Percentiles rank a stretch among this genome's conserved stretches.
These are phyloP conservation scores for Brassica hybrid DNA, from an alignment of 441 rosid species.

Conservation along the genomic window DNA sequence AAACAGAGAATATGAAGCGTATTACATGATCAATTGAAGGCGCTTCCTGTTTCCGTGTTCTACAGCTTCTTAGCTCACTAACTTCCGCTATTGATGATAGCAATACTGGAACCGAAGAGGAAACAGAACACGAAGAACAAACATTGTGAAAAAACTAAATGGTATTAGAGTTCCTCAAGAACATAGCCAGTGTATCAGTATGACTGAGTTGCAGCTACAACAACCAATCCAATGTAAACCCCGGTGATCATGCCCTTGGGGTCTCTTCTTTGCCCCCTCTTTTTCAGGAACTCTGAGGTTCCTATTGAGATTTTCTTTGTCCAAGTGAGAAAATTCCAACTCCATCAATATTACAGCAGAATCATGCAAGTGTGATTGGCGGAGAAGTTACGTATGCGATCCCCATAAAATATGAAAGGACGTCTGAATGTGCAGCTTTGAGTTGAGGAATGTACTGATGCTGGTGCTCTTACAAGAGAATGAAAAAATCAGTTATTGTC, in stretches of 20 bases:
- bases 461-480: no score
- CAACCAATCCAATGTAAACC: slow-evolving; percentile 51
- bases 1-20: slow-evolving; percentile 78
- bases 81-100: slow-evolving; percentile 39
- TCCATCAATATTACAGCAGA: no score
- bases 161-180: slow-evolving; percentile 87
- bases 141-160: slow-evolving; percentile 72
- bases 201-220: slow-evolving; percentile 75
- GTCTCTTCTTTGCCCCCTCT: neutral
- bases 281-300: no score
- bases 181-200: slow-evolving; percentile 84
- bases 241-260: slow-evolving; percentile 53
- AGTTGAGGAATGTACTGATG: no score
- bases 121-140: slow-evolving; percentile 72
- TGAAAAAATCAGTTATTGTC: no score
- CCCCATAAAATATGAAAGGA: no score
- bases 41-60: slow-evolving; percentile 83
- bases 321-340: no score
- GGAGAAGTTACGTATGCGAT: no score
- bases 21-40: slow-evolving; percentile 96
- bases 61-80: slow-evolving; percentile 46
- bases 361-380: no score
- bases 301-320: neutral
- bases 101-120: slow-evolving; percentile 45
- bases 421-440: no score